Conservation (phyloP, 192 early-diverging fungal genomes). For the Coemansia sp. region DNA sequence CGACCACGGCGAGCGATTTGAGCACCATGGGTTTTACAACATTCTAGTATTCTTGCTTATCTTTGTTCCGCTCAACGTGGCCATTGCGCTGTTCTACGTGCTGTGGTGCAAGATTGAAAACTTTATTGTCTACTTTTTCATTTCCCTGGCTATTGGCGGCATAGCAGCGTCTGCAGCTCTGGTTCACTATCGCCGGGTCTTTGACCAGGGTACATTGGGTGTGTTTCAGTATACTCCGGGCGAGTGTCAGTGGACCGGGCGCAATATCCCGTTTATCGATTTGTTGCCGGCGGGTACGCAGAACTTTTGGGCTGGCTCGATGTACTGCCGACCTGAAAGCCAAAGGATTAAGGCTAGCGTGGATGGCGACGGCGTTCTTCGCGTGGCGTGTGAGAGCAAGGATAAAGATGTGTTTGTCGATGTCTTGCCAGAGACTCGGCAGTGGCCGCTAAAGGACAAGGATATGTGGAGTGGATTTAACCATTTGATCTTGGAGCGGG, state of each 20-base stretch:
- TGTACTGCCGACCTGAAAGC: constrained; percentile 31
- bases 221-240: constrained; percentile 17
- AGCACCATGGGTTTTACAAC: constrained; percentile 61
- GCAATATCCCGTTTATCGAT: constrained; percentile 58
- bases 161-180: constrained; percentile 26
- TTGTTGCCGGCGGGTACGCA: constrained; percentile 58
- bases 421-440: constrained; percentile 58
- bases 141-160: constrained; percentile 15
- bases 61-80: constrained; percentile 53
- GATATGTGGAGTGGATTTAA: constrained; percentile 53
- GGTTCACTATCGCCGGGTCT: constrained; percentile 49
- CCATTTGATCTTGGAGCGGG: constrained; percentile 41
- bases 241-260: constrained; percentile 58
- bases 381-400: constrained; percentile 23
- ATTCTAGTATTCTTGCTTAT: constrained; percentile 59
- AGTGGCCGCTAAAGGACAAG: constrained; percentile 57
- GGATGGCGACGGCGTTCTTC: constrained; percentile 39
- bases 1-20: constrained; percentile 63
- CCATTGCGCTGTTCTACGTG: constrained; percentile 43
- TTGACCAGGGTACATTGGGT: constrained; percentile 38
- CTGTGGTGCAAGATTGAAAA: constrained; percentile 37
- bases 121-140: constrained; percentile 44
- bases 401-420: constrained; percentile 25
- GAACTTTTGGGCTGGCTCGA: constrained; percentile 64
- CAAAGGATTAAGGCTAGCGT: constrained; percentile 47